Evolutionary conservation across 108 stramenopile species (phyloP), one percentile per base, ranked within the genome.

Genomic region (Aurantiochytrium sp.): DNA sequence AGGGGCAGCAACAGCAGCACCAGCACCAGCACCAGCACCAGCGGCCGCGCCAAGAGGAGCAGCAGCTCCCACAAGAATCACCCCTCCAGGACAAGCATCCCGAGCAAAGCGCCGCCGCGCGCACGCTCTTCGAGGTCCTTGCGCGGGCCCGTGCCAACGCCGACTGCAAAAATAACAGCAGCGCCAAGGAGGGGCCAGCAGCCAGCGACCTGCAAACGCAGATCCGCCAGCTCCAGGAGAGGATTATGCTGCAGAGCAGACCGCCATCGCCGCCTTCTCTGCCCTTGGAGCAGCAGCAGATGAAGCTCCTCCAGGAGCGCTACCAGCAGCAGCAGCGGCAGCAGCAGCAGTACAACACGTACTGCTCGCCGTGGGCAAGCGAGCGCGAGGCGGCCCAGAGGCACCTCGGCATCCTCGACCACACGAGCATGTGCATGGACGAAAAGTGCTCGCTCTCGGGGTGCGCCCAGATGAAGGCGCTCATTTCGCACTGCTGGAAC

Each of bases 391-490:
- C 59, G 10, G 59, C 59, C 15, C 15, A 4, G 19, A 65, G 34
- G 34, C 59, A 65, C 19, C 59, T 65, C 1, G 34, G 24, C 34
- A 65, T 65, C 24, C 59, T 65, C 19, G 59, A 65, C 34, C 59
- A 65, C 1, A 65, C 59, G 27, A 65, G 59, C 34, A 65, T 34
- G 34, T 65, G 59, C 59, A 19, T 12, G 24, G 19, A 65, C 19
- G 24, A 15, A 10, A 15, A 24, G 0, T 81, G 73, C 45, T 5
- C 36, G 21, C 19, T 81, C 27, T 5, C 21, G 6, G 73, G 73
- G 27, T 81, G 73, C 73, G 45, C n/a, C 17, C 39, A 81, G 45
- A 81, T 81, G 73, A 81, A 81, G 24, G 39, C 73, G 17, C 45
- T 81, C 39, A 81, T 81, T 48, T 41, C 39, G 73, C 73, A 81